Percentiles rank a stretch among this genome's conserved stretches.
These are phyloP conservation scores for Ilex asprella DNA, from an alignment of 257 asterid species.

Conservation along the genomic window DNA sequence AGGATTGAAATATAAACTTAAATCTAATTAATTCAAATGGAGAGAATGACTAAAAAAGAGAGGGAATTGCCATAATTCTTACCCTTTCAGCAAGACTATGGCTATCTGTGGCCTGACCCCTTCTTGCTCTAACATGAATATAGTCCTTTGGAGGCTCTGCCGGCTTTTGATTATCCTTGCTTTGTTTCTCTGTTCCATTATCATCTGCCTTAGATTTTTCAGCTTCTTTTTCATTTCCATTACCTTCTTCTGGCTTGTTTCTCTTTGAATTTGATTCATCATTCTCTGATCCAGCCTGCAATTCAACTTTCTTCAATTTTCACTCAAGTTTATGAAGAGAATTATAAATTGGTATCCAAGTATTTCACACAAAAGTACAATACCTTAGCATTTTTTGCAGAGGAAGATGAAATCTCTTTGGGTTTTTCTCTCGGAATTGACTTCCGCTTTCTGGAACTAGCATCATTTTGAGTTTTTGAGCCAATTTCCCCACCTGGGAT, in stretches of 20 bases:
- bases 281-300: slow-evolving; percentile 53
- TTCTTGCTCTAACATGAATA: slow-evolving; percentile 91
- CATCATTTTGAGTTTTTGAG: slow-evolving; percentile 19
- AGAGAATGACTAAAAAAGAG: background rate
- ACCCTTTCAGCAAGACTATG: slow-evolving; percentile 96
- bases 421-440: slow-evolving; percentile 51
- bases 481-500: slow-evolving; percentile 34
- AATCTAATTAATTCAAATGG: background rate
- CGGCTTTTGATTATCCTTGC: slow-evolving; percentile 25
- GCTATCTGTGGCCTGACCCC: slow-evolving; percentile 95
- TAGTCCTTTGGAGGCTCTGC: slow-evolving; percentile 73
- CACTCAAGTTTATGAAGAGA: background rate
- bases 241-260: slow-evolving; percentile 38
- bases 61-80: slow-evolving; percentile 2
- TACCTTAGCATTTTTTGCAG: slow-evolving; percentile 43
- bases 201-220: slow-evolving; percentile 17
- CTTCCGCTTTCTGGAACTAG: slow-evolving; percentile 66
- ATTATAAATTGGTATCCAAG: background rate
- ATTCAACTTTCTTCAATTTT: background rate
- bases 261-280: slow-evolving; percentile 51
- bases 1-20: background rate
- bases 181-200: slow-evolving; percentile 16
- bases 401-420: slow-evolving; percentile 30
- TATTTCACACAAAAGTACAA: background rate
- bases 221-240: slow-evolving; percentile 24